These are phyloP conservation scores for Larix kaempferi DNA, from an alignment of 75 land plant genomes.

Conservation along the genomic window DNA sequence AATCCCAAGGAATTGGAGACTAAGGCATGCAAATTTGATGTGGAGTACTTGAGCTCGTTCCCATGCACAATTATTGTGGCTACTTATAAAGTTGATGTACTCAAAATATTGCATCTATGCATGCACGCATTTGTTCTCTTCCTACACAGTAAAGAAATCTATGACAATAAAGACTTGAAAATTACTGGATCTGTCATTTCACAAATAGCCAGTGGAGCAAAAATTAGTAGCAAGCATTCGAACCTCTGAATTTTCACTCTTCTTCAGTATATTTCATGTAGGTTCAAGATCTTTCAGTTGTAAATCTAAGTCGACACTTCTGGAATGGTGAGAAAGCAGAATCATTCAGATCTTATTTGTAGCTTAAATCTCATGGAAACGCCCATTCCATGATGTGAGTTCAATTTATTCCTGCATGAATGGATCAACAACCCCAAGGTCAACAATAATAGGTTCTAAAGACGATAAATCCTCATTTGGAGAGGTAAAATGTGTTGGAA, in stretches of 20 bases:
- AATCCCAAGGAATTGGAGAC: slow-evolving; percentile 13
- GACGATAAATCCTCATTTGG: slow-evolving; percentile 56
- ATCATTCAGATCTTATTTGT: not conserved
- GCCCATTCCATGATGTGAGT: not conserved
- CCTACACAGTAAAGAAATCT: not conserved
- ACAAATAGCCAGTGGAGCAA: not conserved
- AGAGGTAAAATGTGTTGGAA: slow-evolving; percentile 71
- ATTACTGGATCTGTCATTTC: not conserved
- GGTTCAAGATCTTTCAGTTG: not conserved
- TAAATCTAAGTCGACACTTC: not conserved
- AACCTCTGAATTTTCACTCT: too few relatives aligned
- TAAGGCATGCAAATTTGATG: not conserved
- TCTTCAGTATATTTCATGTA: not conserved
- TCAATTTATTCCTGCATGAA: slow-evolving; percentile 40
- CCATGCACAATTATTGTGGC: slow-evolving; percentile 12
- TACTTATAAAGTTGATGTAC: slow-evolving; percentile 2
- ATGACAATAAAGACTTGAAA: not conserved
- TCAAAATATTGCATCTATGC: too few relatives aligned
- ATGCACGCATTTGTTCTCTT: too few relatives aligned
- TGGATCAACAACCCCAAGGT: slow-evolving; percentile 84
- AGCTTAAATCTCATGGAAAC: not conserved
- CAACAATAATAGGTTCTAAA: slow-evolving; percentile 71
- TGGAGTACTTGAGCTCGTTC: slow-evolving; percentile 11
- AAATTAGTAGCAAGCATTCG: not conserved
- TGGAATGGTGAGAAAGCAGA: not conserved